These are phyloP conservation scores for Mycena olivaceomarginata DNA, from an alignment of 768 basidiomycete species.

Conservation along the genomic window DNA sequence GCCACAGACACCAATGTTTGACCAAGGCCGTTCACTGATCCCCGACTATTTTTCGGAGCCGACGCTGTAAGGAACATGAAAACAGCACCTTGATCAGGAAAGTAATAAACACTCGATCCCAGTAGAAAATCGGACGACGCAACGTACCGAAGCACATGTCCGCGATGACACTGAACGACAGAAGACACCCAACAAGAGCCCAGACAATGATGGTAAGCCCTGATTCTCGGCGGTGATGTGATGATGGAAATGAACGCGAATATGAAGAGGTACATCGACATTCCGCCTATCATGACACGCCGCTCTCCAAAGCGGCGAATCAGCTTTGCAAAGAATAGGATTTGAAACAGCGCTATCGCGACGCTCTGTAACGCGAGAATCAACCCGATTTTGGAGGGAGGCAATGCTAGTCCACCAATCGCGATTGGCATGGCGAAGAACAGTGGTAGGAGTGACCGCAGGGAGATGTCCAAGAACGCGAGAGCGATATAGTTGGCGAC, in stretches of 20 bases:
- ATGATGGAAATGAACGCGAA: constrained; percentile 78
- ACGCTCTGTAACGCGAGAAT: constrained; percentile 78
- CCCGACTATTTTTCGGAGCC: not conserved
- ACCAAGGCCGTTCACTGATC: not conserved
- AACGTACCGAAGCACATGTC: constrained; percentile 76
- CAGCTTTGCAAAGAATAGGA: constrained; percentile 79
- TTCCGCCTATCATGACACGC: constrained; percentile 70
- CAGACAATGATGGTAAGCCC: constrained; percentile 70
- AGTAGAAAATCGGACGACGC: not conserved
- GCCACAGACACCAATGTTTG: not conserved
- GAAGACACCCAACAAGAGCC: constrained; percentile 68
- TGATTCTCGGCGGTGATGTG: constrained; percentile 69
- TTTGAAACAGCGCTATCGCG: constrained; percentile 79
- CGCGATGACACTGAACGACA: constrained; percentile 64
- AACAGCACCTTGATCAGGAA: not conserved
- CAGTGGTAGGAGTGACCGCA: constrained; percentile 79
- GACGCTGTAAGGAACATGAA: not conserved
- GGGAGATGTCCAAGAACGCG: constrained; percentile 68
- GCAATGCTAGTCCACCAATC: constrained; percentile 81
- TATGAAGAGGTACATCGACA: constrained; percentile 70
- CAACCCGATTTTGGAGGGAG: constrained; percentile 78
- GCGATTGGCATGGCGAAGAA: constrained; percentile 82
- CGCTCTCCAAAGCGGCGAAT: constrained; percentile 81
- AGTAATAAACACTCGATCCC: no score
- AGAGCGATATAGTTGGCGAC: constrained; percentile 59